A percentile compares a stretch with the other conserved stretches of the same genome.
phyloP scores from a whole-genome alignment of 2,329 filamentous ascomycete species.

The Aspergillus sojae region DNA sequence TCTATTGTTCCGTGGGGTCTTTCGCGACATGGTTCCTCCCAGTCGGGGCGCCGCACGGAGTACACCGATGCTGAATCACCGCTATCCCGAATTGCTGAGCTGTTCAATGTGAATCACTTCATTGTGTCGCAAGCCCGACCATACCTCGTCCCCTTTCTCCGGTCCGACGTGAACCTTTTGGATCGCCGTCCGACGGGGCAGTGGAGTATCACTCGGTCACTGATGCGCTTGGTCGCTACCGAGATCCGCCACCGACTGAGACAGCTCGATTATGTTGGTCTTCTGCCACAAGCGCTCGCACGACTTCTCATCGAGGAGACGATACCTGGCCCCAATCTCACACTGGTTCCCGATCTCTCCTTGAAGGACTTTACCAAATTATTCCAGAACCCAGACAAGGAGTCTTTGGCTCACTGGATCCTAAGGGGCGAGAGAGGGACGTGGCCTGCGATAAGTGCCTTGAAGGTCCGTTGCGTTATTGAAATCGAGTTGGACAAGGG shows the following conservation, averaged over 20 bases:
- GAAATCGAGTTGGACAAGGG: constrained; percentile 86
- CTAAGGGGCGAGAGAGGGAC: constrained; percentile 80
- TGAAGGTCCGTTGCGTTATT: constrained; percentile 79
- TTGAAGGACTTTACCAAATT: constrained; percentile 73
- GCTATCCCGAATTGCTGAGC: constrained; percentile 72
- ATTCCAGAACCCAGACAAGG: constrained; percentile 78
- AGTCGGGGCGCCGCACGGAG: constrained; percentile 67
- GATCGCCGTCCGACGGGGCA: constrained; percentile 61
- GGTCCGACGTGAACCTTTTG: constrained; percentile 77
- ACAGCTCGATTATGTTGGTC: constrained; percentile 75
- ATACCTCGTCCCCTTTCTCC: constrained; percentile 83
- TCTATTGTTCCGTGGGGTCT: constrained; percentile 74
- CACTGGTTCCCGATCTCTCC: constrained; percentile 78
- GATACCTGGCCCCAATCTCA: constrained; percentile 76
- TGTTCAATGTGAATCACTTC: constrained; percentile 94
- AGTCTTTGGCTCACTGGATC: constrained; percentile 83
- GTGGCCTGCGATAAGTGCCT: constrained; percentile 83
- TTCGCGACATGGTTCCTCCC: constrained; percentile 62
- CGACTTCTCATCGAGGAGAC: constrained; percentile 81
- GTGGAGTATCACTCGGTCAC: constrained; percentile 59
- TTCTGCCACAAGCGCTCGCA: constrained; percentile 70
- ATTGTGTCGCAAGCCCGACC: constrained; percentile 90
- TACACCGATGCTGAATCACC: constrained; percentile 69
- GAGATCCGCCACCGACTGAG: constrained; percentile 79
- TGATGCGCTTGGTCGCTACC: constrained; percentile 69